Base-by-base conservation (phyloP, 2,329 filamentous ascomycete species). In the Ascochyta fabae region DNA sequence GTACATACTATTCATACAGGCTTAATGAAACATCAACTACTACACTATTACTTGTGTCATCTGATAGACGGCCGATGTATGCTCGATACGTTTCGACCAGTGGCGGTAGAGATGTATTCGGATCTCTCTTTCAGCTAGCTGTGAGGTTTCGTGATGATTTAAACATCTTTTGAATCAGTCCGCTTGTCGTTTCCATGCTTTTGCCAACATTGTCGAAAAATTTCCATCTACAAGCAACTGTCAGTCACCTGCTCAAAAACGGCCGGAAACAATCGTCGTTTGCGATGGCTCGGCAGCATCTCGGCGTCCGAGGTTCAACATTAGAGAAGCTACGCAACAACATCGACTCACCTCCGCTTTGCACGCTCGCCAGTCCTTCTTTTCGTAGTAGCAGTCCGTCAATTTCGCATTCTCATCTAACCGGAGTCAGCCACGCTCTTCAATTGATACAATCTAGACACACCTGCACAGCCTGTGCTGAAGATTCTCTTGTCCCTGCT, bases 401-500 rank as follows among this genome's bases (percentile, higher is more conserved):
- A 99, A 85, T 71, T 87, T 93, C 49, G 85, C 80, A 71, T 98
- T 96, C 72, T 98, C 94, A 22, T 86, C 94, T 97, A 64, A 3
- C 16, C 3, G 5, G 19, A 13, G 23, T 56, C 31, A 56, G 53
- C n/a, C 5, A 3, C 13, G 36, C 16, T 6, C 13, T 15, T 13
- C 5, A 19, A 16, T 44, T 27, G 19, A 8, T 24, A 19, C n/a
- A 13, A 13, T 12, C 16, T 9, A 19, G 13, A 58, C 60, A 13
- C 79, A 96, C 94, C 88, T 77, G 92, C 86, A 72, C 94, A 98
- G 55, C 94, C 95, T 3, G 94, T 98, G 81, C 92, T 96, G 81
- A 92, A 96, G 77, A 98, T 98, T 73, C 95, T 85, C 84, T 96
- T 94, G 81, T 98, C 93, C 94, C 94, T 98, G 73, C 66, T 36